Base-by-base conservation (phyloP, 176 grass and related monocot genomes). In the Oryza nivara region DNA sequence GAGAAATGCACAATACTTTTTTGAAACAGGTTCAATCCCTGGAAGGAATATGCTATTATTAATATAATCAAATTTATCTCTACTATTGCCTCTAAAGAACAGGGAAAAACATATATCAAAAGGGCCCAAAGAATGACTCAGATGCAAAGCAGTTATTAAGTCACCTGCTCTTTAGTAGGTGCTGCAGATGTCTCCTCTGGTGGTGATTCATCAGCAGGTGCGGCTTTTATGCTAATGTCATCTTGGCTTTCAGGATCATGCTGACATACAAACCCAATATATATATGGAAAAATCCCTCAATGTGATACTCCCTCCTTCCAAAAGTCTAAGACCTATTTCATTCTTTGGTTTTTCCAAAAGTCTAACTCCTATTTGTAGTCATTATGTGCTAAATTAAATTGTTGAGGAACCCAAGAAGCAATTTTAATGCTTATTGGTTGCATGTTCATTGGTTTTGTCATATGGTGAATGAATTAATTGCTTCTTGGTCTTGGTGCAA, bases 101-200 rank as follows among this genome's bases (percentile, higher is more conserved):
- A 73, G 58, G 44, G 32, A 25, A 58, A 58, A 64, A 61, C 38
- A 76, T 30, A n/a, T 16, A 44, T 46, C 82, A 78, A 88, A 68
- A 64, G 72, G 68, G 26, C 30, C 48, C 43, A 80, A 66, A 72
- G 19, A 76, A 85, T 20, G 15, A 82, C 16, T 13, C 16, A 88
- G 70, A 7, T 52, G 34, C 68, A 88, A 86, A 79, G 38, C 13
- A 20, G 38, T 75, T 44, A 79, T 11, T 75, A 63, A 36, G 43
- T 14, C 65, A 92, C 91, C 88, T 85, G 78, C 68, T 89, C 87
- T 68, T 70, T 51, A 7, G 60, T 81, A 78, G 67, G 49, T 74
- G 26, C 17, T 20, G 76, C 35, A 52, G 88, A 82, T 74, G 75
- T 82, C 41, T 84, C 85, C 60, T 69, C 54, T 6, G 30, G 10